Percentiles rank a stretch among this genome's conserved stretches.
phyloP scores from a whole-genome alignment of 345 rosid genomes.

The Ceriops zippeliana region DNA sequence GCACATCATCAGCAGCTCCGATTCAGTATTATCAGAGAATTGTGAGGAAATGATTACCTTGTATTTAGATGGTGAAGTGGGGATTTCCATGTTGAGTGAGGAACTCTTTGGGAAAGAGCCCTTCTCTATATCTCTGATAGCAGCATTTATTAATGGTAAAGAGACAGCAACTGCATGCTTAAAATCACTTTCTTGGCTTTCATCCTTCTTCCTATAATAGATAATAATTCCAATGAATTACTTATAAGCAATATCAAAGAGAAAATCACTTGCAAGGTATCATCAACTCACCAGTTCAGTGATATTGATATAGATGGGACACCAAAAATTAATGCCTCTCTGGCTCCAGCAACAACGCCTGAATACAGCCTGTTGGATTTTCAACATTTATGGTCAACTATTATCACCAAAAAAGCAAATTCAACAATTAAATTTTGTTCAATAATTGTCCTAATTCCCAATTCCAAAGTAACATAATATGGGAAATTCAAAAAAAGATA shows the following conservation, averaged over 20 bases:
- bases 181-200: constrained; percentile 16
- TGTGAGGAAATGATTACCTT: constrained; percentile 1
- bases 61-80: constrained; percentile 15
- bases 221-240: neutral
- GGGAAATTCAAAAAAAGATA: neutral
- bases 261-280: neutral
- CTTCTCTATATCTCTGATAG: constrained; percentile 14
- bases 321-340: constrained; percentile 22
- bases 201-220: constrained; percentile 10
- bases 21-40: neutral
- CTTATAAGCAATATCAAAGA: neutral
- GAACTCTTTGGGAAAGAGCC: constrained; percentile 10
- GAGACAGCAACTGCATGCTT: constrained; percentile 19
- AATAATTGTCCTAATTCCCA: neutral
- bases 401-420: neutral
- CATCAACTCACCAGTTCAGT: constrained; percentile 16
- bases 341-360: constrained; percentile 20
- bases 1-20: too few species aligned
- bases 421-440: neutral
- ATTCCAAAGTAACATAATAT: neutral
- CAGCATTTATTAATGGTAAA: constrained; percentile 17
- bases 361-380: constrained; percentile 14
- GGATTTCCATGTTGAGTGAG: constrained; percentile 15
- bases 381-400: neutral
- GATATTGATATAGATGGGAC: constrained; percentile 23